phyloP scores from a whole-genome alignment of 306 rosid genomes.

The Arachis hypogaea region DNA sequence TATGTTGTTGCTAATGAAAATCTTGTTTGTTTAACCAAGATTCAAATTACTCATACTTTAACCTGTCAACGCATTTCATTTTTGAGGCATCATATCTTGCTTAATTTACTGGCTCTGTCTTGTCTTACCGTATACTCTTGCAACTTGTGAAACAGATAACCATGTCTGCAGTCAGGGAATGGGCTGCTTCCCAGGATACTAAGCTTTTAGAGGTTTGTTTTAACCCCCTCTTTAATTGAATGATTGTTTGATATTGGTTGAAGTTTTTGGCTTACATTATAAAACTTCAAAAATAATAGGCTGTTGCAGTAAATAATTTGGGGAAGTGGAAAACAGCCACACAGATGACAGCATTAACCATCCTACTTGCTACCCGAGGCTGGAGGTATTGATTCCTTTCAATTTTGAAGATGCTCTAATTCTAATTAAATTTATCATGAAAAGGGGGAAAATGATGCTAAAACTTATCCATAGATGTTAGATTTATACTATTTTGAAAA shows the following conservation, averaged over 20 bases:
- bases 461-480: not conserved
- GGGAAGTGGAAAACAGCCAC: constrained; percentile 99
- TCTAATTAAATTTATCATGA: constrained; percentile 5
- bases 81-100: constrained; percentile 22
- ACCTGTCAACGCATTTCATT: constrained; percentile 9
- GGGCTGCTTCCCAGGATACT: constrained; percentile 98
- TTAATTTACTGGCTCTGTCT: constrained; percentile 21
- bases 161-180: constrained; percentile 99
- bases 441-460: not conserved
- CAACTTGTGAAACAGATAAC: constrained; percentile 68
- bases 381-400: constrained; percentile 58
- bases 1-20: not conserved
- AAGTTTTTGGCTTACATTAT: constrained; percentile 11
- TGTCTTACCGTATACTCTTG: constrained; percentile 38
- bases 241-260: constrained; percentile 2
- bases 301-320: constrained; percentile 98
- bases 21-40: constrained; percentile 7
- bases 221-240: constrained; percentile 21
- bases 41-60: constrained; percentile 6
- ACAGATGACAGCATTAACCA: constrained; percentile 86
- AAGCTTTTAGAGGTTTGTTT: constrained; percentile 88
- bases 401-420: constrained; percentile 28
- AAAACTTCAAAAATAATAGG: constrained; percentile 50
- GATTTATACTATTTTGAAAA: not conserved
- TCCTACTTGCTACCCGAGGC: constrained; percentile 91